Base-by-base conservation (phyloP, 305 asterid genomes). In the Ilex paraguariensis region DNA sequence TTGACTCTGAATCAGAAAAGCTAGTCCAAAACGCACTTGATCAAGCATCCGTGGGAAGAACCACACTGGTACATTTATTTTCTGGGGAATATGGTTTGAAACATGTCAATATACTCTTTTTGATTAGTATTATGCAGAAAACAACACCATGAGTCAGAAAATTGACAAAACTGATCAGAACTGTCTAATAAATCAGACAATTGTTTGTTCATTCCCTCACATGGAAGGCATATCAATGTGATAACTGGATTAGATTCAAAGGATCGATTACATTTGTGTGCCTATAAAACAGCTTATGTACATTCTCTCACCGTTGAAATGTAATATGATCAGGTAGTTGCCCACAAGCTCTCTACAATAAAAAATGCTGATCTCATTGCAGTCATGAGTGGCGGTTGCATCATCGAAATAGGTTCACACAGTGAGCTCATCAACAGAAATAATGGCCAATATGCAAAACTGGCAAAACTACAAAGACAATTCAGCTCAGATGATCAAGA, bases 331-430 rank as follows among this genome's bases (percentile, higher is more conserved):
- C 81, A 84, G 97, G 95, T 90, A 30, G 88, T 90, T 7, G 97
- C 96, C n/a, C 97, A 90, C 64, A 90, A 87, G 79, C 88, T 90
- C 28, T 75, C 97, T 15, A 90, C 97, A 0, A 74, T 90, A 61
- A 73, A 82, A 79, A 84, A 87, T 30, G 93, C 97, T 15, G 96
- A 90, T 32, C 6, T 79, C 60, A 87, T 90, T 7, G 95, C 86
- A 46, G 95, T 85, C 11, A 77, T 90, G 42, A 78, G 77, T 31
- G 55, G 17, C 2, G 96, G 97, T 9, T 63, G 66, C 61, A 68
- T 90, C 15, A 84, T 67, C 5, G 97, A 90, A 67, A 61, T 64
- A 13, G 96, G 97, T 46, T 70, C 84, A 5, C 97, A 90, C 78
- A 67, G 65, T 9, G 89, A 85, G 7, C 87, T 90, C 49, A 68